Evolutionary conservation across 2,329 filamentous ascomycete species (phyloP), one percentile per base, ranked within the genome.

Genomic region (Beauveria brongniartii): DNA sequence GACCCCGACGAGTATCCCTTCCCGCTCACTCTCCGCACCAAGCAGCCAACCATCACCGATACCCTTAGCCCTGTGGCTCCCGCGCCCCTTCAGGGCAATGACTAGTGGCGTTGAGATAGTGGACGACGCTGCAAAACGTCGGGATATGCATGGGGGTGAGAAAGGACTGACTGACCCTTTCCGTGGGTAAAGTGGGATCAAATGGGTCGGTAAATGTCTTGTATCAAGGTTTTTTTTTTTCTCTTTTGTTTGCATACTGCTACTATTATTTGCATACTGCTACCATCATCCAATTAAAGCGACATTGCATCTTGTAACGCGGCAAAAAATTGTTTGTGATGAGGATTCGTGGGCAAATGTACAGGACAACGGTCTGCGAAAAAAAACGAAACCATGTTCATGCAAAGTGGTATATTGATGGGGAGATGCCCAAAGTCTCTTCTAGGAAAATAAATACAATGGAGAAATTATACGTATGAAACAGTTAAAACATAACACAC

Each of bases 1-100:
- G 94, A 97, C 67, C 85, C 89, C 0, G 93, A 85, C n/a, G 83
- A 85, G 69, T 84, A 85, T 65, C 79, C 81, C 1, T 85, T 84
- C 73, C 82, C 82, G 28, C 72, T 85, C 64, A 84, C 82, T 7
- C 75, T 85, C 62, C 79, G 82, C 65, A 76, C 77, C 20, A 83
- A 83, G 76, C 78, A 78, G 18, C 71, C 76, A 69, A 46, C 67
- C 51, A 28, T n/a, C 20, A 46, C 43, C 7, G 43, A 44, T 4
- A 22, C 59, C 3, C 56, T 34, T 10, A 61, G 59, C 59, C 59
- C 59, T 2, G 44, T 30, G 18, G 59, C 52, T 5, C 37, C 59
- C 2, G 37, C 51, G 3, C 22, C 59, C 26, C 26, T 59, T 26
- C 40, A 52, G 46, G 46, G 52, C 56, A 46, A n/a, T 40, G 46